These are phyloP conservation scores for Rhizopus sp. DNA, from an alignment of 371 early-diverging fungal genomes.

Conservation along the genomic window DNA sequence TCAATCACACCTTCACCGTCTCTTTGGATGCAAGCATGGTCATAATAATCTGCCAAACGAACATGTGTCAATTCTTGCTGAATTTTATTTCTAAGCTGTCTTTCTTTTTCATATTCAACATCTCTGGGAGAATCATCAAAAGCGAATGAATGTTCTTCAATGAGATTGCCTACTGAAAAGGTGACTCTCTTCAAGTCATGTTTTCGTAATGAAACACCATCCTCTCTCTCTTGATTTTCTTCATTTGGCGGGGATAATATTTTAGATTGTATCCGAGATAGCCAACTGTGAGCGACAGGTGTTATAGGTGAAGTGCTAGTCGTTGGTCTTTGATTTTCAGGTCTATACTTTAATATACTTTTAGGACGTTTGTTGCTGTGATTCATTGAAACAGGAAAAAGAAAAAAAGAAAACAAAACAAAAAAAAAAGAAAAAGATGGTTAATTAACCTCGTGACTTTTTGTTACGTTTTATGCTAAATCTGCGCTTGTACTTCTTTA, in stretches of 20 bases:
- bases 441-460: conserved; percentile 1
- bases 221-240: conserved; percentile 7
- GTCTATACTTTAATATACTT: conserved; percentile 24
- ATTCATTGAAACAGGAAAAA: conserved; percentile 4
- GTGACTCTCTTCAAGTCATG: conserved; percentile 46
- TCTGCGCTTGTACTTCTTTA: no score
- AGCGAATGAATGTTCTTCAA: conserved; percentile 31
- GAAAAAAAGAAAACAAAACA: conserved; percentile 4
- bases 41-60: conserved; percentile 37
- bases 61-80: conserved; percentile 1
- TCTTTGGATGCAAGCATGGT: conserved; percentile 42
- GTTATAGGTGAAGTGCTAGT: conserved; percentile 1
- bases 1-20: conserved; percentile 36
- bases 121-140: conserved; percentile 21
- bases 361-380: conserved; percentile 9
- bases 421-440: conserved; percentile 8
- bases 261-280: conserved; percentile 27
- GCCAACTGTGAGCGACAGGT: conserved; percentile 14
- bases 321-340: conserved; percentile 4
- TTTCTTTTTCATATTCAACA: conserved; percentile 24
- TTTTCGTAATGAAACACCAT: conserved; percentile 24
- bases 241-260: conserved; percentile 11
- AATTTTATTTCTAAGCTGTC: background rate
- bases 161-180: conserved; percentile 39
- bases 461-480: background rate